Percentiles rank a stretch among this genome's conserved stretches.
Conservation (phyloP, 495 filamentous ascomycete genomes). For the Tuber melanosporum region DNA sequence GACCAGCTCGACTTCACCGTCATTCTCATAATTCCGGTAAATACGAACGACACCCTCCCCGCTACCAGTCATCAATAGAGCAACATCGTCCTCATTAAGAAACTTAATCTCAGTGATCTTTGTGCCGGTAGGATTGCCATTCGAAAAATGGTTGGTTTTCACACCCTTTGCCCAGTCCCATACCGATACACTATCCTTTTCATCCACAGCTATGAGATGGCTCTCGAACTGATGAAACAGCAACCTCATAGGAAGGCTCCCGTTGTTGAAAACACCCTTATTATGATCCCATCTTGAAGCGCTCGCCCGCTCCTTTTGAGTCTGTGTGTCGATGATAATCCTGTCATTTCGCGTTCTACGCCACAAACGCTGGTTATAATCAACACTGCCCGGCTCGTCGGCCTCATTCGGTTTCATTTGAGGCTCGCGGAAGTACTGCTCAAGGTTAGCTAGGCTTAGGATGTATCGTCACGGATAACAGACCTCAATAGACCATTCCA, state of each 20-base stretch:
- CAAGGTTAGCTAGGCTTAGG: constrained; percentile 15
- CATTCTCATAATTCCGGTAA: constrained; percentile 80
- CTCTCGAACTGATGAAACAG: constrained; percentile 97
- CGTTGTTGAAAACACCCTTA: constrained; percentile 72
- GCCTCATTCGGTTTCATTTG: constrained; percentile 96
- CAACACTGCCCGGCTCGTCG: constrained; percentile 92
- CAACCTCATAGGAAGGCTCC: constrained; percentile 80
- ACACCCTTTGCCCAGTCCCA: constrained; percentile 83
- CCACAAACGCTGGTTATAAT: constrained; percentile 95
- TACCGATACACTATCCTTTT: constrained; percentile 78
- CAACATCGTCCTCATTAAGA: constrained; percentile 97
- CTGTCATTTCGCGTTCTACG: constrained; percentile 84
- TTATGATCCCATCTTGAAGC: constrained; percentile 76
- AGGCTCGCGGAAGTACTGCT: constrained; percentile 88
- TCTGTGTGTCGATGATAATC: constrained; percentile 84
- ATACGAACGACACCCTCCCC: constrained; percentile 90
- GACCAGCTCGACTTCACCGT: constrained; percentile 71
- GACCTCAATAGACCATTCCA: constrained; percentile 91
- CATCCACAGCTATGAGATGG: constrained; percentile 88
- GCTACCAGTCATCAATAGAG: constrained; percentile 85
- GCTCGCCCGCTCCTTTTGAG: constrained; percentile 78
- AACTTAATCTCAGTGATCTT: constrained; percentile 91
- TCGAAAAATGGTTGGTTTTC: constrained; percentile 78
- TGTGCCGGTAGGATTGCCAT: constrained; percentile 82
- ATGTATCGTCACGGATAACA: constrained; percentile 16